Evolutionary conservation across 805 yeast genomes (phyloP).

Genomic region (Torulaspora maleeae): DNA sequence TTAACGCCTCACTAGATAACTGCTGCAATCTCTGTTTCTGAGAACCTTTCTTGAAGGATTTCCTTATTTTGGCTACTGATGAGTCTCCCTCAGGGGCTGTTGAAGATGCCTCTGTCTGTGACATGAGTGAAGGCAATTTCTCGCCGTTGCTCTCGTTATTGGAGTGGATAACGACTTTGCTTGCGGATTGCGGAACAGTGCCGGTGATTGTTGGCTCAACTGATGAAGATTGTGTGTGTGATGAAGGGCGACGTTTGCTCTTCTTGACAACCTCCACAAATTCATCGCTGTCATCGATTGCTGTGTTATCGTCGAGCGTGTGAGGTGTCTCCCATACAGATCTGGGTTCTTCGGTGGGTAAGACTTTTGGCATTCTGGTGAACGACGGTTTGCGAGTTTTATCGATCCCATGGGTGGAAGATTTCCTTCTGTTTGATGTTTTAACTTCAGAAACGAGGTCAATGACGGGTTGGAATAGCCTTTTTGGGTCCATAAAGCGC

Average conservation of each 20-base stretch:
- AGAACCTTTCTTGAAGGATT: slow-evolving; percentile 26
- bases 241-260: slow-evolving; percentile 15
- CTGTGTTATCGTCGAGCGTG: slow-evolving; percentile 6
- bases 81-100: slow-evolving; percentile 1
- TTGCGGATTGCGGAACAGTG: neutral
- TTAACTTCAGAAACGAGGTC: slow-evolving; percentile 25
- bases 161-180: slow-evolving; percentile 21
- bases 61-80: slow-evolving; percentile 12
- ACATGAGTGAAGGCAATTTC: slow-evolving; percentile 16
- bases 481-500: slow-evolving; percentile 37
- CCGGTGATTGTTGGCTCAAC: neutral
- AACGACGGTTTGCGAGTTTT: slow-evolving; percentile 8
- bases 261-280: slow-evolving; percentile 22
- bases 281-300: slow-evolving; percentile 17
- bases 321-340: slow-evolving; percentile 3
- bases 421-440: slow-evolving; percentile 7
- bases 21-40: slow-evolving; percentile 29
- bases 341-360: neutral
- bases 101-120: neutral
- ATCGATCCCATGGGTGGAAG: slow-evolving; percentile 7
- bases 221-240: neutral
- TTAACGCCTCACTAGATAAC: slow-evolving; percentile 1
- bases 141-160: slow-evolving; percentile 2
- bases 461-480: slow-evolving; percentile 37
- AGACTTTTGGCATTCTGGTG: neutral